Conservation (phyloP, 495 filamentous ascomycete genomes). For the Xylaria palmicola region DNA sequence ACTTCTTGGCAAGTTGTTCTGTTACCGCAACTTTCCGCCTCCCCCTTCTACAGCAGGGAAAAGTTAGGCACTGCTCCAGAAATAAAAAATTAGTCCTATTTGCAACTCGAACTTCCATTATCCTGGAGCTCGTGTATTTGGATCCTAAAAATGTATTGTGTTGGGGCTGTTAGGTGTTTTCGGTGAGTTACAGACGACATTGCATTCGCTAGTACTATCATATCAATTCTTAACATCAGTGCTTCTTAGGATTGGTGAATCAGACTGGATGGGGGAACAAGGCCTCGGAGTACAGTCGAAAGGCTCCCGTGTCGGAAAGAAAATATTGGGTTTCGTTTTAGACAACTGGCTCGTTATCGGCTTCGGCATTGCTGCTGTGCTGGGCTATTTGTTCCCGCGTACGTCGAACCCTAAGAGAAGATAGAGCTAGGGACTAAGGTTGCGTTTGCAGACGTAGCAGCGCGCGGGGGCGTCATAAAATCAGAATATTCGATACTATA, state of each 20-base stretch:
- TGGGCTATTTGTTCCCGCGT: slow-evolving; percentile 54
- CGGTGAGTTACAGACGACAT: background rate
- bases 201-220: background rate
- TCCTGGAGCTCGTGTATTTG: too few relatives aligned
- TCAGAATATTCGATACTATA: slow-evolving; percentile 56
- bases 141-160: background rate
- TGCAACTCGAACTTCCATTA: too few relatives aligned
- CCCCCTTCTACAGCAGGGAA: background rate
- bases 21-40: background rate
- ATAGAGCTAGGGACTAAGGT: background rate
- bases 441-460: slow-evolving; percentile 44
- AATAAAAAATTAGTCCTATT: too few relatives aligned
- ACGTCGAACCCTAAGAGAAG: slow-evolving; percentile 11
- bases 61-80: too few relatives aligned
- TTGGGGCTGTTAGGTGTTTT: background rate
- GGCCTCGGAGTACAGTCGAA: slow-evolving; percentile 22
- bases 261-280: background rate
- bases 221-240: background rate
- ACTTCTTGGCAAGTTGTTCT: background rate
- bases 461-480: slow-evolving; percentile 51
- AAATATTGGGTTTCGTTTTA: slow-evolving; percentile 38
- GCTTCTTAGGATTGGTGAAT: background rate
- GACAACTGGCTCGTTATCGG: slow-evolving; percentile 59
- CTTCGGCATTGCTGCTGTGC: slow-evolving; percentile 49
- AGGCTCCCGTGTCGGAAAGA: slow-evolving; percentile 9